Base-by-base conservation (phyloP, 2,329 filamentous ascomycete species). In the Aureobasidium sp. region DNA sequence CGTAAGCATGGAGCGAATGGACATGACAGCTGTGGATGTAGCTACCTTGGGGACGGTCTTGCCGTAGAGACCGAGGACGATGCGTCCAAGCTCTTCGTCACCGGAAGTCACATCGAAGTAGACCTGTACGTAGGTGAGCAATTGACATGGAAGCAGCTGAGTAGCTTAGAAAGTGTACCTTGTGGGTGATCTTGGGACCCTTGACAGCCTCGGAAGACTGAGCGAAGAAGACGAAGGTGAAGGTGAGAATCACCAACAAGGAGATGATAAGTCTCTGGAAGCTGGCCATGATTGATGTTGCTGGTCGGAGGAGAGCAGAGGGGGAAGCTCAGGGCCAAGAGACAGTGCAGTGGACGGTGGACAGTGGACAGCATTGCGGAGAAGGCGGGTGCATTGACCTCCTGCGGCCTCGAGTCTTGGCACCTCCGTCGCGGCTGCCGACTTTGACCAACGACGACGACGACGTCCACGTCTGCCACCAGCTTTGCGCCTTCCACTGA, bases 141-240 rank as follows among this genome's bases (percentile, higher is more conserved):
- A 56, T 37, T 43, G 57, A 24, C 13, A 34, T 5, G 1, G 15
- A 26, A 27, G 3, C 9, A 43, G 7, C 34, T 37, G 9, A 55
- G 27, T 4, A n/a, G 20, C 9, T 36, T 26, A 34, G 9, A 13
- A 36, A 29, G 39, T 69, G 63, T 74, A 84, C 91, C 86, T 96
- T 96, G 82, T 90, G 82, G 71, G 92, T 97, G 81, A 97, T 93
- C 86, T 94, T 95, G 66, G 91, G 72, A 93, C 51, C 94, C 93
- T 81, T 93, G 68, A 81, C 81, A 61, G 89, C 89, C 69, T 89
- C 85, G 64, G 84, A 86, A 37, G 85, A 83, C 77, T 91, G 87
- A 68, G 88, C 82, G 73, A 96, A 86, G 79, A 90, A 85, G 68
- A 92, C 78, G 73, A 93, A 81, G 69, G 83, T 82, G 70, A 92